These are phyloP conservation scores for Agaricus sinodeliciosus DNA, from an alignment of 768 basidiomycete species.

Conservation along the genomic window DNA sequence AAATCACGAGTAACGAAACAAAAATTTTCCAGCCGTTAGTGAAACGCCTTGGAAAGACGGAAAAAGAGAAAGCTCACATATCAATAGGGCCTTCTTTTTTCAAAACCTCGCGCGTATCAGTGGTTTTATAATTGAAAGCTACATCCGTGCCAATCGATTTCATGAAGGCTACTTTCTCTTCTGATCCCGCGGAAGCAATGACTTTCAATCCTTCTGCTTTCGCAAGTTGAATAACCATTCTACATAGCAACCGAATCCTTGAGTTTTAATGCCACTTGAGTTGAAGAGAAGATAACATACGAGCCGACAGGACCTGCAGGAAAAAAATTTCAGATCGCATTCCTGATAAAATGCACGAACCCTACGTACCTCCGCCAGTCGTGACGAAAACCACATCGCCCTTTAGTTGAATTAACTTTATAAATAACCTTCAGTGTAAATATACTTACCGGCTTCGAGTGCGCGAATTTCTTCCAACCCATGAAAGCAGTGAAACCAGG, in stretches of 20 bases:
- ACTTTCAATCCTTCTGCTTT: constrained; percentile 53
- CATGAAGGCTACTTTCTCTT: constrained; percentile 66
- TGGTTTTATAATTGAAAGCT: constrained; percentile 70
- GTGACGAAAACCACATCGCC: constrained; percentile 37
- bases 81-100: constrained; percentile 46
- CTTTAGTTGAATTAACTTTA: constrained; percentile 13
- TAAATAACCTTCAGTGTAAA: background rate
- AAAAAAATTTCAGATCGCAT: background rate
- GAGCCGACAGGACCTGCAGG: constrained; percentile 47
- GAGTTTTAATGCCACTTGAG: background rate
- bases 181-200: constrained; percentile 64
- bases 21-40: background rate
- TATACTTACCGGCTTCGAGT: constrained; percentile 27
- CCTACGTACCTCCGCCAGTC: constrained; percentile 28
- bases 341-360: background rate
- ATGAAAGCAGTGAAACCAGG: constrained; percentile 36
- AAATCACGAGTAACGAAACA: background rate
- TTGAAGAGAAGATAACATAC: constrained; percentile 25
- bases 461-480: constrained; percentile 34
- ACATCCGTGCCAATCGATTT: constrained; percentile 60
- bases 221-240: constrained; percentile 44
- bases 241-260: constrained; percentile 10
- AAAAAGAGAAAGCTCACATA: constrained; percentile 24
- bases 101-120: constrained; percentile 43
- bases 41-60: too few relatives aligned